Evolutionary conservation across 345 rosid species (phyloP).

Genomic region (Lepidium africanum): DNA sequence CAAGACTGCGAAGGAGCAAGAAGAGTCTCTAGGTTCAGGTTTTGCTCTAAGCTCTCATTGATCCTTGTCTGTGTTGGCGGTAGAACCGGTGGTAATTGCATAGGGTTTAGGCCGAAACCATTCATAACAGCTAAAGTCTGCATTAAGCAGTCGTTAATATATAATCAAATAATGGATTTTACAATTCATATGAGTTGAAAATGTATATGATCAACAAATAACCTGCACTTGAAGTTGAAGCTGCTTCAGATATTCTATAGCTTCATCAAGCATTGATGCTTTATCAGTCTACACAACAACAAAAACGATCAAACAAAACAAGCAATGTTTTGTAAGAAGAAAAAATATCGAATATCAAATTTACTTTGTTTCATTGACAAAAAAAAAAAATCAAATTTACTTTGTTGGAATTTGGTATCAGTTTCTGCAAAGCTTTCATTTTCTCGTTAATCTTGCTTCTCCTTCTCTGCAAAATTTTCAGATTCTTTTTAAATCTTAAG

Average conservation of each 20-base stretch:
- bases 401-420: constrained; percentile 77
- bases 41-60: constrained; percentile 5
- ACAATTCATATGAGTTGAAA: not conserved
- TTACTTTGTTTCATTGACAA: constrained; percentile 75
- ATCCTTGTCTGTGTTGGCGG: constrained; percentile 7
- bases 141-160: not conserved
- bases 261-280: constrained; percentile 88
- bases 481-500: not conserved
- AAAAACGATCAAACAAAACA: not conserved
- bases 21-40: constrained; percentile 10
- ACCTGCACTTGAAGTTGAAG: constrained; percentile 89
- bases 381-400: constrained; percentile 26
- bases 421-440: constrained; percentile 74
- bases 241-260: constrained; percentile 73
- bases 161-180: not conserved
- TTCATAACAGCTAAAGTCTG: constrained; percentile 26
- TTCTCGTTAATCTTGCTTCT: constrained; percentile 78
- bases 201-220: not conserved
- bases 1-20: constrained; percentile 7
- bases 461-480: constrained; percentile 41
- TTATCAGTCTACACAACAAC: constrained; percentile 61
- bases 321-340: not conserved
- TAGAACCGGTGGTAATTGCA: constrained; percentile 20
- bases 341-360: not conserved
- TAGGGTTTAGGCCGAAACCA: constrained; percentile 23